Base-by-base conservation (phyloP, 495 filamentous ascomycete genomes). In the Lasiosphaeris hirsuta region DNA sequence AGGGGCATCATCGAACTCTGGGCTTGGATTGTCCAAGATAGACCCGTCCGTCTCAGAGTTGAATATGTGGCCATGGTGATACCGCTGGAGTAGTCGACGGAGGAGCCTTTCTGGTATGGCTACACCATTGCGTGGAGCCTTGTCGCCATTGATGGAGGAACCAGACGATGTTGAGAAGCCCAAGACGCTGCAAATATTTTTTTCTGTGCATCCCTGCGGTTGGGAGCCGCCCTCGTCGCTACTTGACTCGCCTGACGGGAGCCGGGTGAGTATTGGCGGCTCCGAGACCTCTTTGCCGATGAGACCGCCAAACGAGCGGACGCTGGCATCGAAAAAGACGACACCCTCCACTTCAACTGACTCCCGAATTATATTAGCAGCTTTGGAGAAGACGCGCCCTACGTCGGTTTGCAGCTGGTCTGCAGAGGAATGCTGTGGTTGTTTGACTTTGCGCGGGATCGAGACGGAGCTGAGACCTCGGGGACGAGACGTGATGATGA, bases 41-140 rank as follows among this genome's bases (percentile, higher is more conserved):
- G 46, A 68, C 43, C 40, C 69, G 57, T 63, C 78, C 3, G 72
- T 77, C 47, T 88, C 84, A 60, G 77, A 74, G 63, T 81, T 69
- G 74, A 77, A 74, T 9, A 90, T 68, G 47, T 83, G 81, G 6
- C 86, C 86, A 46, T 80, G 77, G 7, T 81, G 80, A 62, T 89
- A 85, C 11, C 80, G 74, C 10, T 78, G 76, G 1, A 88, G 67
- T 1, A 88, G 69, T 49, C 74, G 65, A 5, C 74, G 72, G 1
- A 88, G 65, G 18, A 84, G 76, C 10, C 52, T 59, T 49, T 77
- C 74, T 1, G 68, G 36, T 10, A 60, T 46, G 18, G 23, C 41
- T 4, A 40, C 9, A 34, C 49, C 34, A 0, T 54, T 30, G 9
- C 10, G 10, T 6, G 11, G 10, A 3, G 55, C 41, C 13, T 15